Base-by-base conservation (phyloP, 2,329 filamentous ascomycete genomes). In the Onygenales sp. region DNA sequence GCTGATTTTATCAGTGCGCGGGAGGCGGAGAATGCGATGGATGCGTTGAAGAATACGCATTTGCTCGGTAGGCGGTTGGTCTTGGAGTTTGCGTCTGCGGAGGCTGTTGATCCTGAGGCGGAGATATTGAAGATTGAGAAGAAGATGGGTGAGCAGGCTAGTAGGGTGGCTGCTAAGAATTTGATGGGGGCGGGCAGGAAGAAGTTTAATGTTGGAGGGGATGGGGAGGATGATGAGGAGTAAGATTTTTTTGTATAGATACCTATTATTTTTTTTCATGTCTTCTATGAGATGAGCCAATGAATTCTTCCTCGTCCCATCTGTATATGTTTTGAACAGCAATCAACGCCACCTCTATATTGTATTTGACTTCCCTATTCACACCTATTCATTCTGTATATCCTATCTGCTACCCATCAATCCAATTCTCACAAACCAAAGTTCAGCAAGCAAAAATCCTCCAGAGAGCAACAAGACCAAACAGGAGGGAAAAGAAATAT, bases 41-140 rank as follows among this genome's bases (percentile, higher is more conserved):
- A 90, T 62, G 88, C 93, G 52, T 78, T 98, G 61, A 85, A 85
- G 67, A 88, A 95, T 70, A 97, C 93, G 44, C 93, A 98, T 80
- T 77, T 98, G 65, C 79, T 97, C 53, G 93, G 93, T 53, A 84
- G 93, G 56, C 85, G 86, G 65, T 78, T 98, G 63, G 89, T 97
- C 52, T 78, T 98, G 57, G 88, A 96, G 67, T 97, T 90, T 73
- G 92, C 91, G 40, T 85, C 89, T 64, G 87, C 86, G 59, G 93
- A 97, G 63, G 81, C 88, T 40, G 79, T 93, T 60, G 91, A 97
- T 74, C 85, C 93, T 2, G 93, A 98, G 75, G 89, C 91, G 71
- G 91, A 97, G 74, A 93, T 98, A 67, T 85, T 87, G 68, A 92
- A 89, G 75, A 95, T 98, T 86, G 88, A 95, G 74, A 87, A 88